Conservation (phyloP, 2,329 filamentous ascomycete genomes). For the Colletotrichum sidae region DNA sequence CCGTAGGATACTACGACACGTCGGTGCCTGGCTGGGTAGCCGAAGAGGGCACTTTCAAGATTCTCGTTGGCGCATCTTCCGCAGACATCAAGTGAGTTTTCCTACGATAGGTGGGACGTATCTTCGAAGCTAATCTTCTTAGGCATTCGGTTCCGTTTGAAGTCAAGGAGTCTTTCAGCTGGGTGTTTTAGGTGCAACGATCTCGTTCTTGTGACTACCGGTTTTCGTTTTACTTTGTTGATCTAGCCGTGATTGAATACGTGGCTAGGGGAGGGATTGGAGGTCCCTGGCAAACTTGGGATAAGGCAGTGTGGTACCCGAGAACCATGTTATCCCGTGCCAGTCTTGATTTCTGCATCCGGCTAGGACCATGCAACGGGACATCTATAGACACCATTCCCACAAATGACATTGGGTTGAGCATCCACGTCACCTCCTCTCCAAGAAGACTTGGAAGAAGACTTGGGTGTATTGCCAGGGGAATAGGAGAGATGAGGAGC, state of each 20-base stretch:
- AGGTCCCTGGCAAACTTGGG: not conserved
- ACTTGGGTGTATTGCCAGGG: not conserved
- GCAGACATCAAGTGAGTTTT: conserved; percentile 61
- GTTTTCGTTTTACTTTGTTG: not conserved
- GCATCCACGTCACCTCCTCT: not conserved
- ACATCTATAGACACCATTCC: no score
- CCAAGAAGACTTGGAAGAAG: no score
- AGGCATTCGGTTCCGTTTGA: conserved; percentile 59
- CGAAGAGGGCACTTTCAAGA: conserved; percentile 71
- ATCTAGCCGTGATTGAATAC: not conserved
- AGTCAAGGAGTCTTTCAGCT: conserved; percentile 73
- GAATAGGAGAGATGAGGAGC: not conserved
- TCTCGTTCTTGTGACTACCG: not conserved
- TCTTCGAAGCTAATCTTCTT: conserved; percentile 8
- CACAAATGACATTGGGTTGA: not conserved
- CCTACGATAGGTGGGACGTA: not conserved
- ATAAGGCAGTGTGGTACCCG: no score
- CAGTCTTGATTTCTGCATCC: no score
- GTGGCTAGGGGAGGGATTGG: not conserved
- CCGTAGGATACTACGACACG: conserved; percentile 73
- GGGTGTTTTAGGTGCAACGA: conserved; percentile 64
- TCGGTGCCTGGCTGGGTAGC: conserved; percentile 71
- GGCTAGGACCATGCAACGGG: no score
- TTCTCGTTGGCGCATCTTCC: conserved; percentile 71
- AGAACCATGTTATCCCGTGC: no score